Base-by-base conservation (phyloP, 176 grass and related monocot genomes). In the Cenchrus fungigraminus region DNA sequence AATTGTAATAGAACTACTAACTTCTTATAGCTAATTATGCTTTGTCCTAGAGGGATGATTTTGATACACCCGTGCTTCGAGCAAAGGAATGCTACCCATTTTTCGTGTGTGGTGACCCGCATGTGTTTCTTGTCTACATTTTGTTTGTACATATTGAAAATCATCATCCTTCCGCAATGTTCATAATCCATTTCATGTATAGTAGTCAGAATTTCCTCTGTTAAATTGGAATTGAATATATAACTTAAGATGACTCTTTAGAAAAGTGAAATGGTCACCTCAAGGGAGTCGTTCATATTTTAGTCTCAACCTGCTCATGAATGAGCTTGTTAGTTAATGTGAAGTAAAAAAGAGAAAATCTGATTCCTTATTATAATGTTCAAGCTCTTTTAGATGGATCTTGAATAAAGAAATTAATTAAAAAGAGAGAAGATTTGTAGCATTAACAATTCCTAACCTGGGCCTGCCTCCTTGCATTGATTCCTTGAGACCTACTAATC, bases 401-500 rank as follows among this genome's bases (percentile, higher is more conserved):
- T 73, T 70, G 31, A n/a, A 42, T 54, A 60, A 73, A 68, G 9
- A 65, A 25, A 9, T 52, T 9, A 85, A 3, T 40, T 40, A 40
- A 40, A 40, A 65, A 75, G 20, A 15, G 19, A n/a, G 54, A 65
- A 78, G 43, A 56, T 43, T 5, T 20, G 14, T 17, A 20, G 13
- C n/a, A 88, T 47, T 79, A 84, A 83, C 13, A 77, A 88, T 65
- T 72, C 22, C 63, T 63, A 79, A 74, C 70, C 71, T 42, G 40
- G 71, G 46, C 68, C 50, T 68, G 52, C 60, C 67, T 66, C 9
- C 42, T 58, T 66, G 6, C 51, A 40, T 80, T 79, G 76, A 85
- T 89, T 85, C 70, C 77, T 53, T 85, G 76, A 89, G 70, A 8
- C 15, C n/a, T 43, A 17, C 63, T 68, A 89, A 85, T 89, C 69